Conservation (phyloP, 306 rosid species). For the Rosa chinensis region DNA sequence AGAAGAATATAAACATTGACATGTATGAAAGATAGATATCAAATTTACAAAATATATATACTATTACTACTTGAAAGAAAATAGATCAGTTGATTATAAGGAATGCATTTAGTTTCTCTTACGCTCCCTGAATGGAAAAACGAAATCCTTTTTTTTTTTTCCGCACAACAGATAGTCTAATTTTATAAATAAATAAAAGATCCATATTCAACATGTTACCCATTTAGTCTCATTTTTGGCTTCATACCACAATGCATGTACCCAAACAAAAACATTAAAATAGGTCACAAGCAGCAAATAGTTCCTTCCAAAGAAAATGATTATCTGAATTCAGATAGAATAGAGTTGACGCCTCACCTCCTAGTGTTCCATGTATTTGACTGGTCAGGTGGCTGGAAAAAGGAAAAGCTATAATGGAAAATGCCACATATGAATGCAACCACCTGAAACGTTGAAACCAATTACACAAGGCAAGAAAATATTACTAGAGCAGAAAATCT, state of each 20-base stretch:
- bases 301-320: constrained; percentile 13
- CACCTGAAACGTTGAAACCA: constrained; percentile 46
- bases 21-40: neutral
- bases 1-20: neutral
- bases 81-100: neutral
- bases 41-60: neutral
- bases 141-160: too few species aligned
- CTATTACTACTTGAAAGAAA: neutral
- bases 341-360: constrained; percentile 55
- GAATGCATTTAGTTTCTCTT: neutral
- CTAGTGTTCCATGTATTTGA: constrained; percentile 56
- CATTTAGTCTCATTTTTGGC: neutral
- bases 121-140: neutral
- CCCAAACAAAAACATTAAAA: neutral
- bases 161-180: neutral
- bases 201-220: neutral
- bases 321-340: constrained; percentile 18
- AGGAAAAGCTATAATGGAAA: constrained; percentile 58
- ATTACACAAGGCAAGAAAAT: constrained; percentile 19
- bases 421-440: constrained; percentile 78
- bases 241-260: neutral
- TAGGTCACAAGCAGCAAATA: neutral
- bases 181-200: neutral
- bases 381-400: constrained; percentile 55
- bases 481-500: constrained; percentile 19